Percentiles rank a stretch among this genome's conserved stretches.
Conservation (phyloP, 768 basidiomycete species). For the Amanita subjunquillea region DNA sequence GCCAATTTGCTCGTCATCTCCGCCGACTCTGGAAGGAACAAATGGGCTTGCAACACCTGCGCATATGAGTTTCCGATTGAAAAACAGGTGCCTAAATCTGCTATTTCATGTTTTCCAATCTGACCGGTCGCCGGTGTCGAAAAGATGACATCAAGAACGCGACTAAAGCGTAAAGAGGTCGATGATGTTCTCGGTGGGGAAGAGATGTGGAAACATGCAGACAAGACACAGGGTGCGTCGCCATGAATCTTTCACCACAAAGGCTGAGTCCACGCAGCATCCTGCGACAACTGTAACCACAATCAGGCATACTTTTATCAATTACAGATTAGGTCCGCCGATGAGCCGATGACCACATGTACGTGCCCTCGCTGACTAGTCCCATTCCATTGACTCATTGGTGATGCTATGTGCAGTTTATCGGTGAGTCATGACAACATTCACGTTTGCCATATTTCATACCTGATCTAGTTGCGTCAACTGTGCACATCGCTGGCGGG, state of each 20-base stretch:
- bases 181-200: conserved; percentile 96
- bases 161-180: conserved; percentile 78
- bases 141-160: conserved; percentile 90
- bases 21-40: conserved; percentile 71
- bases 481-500: conserved; percentile 62
- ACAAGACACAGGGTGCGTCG: conserved; percentile 61
- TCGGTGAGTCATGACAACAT: conserved; percentile 27
- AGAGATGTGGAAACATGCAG: conserved; percentile 90
- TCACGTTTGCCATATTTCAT: not conserved
- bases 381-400: not conserved
- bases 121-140: not conserved
- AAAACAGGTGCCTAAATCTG: conserved; percentile 47
- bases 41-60: conserved; percentile 90
- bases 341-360: conserved; percentile 82
- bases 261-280: conserved; percentile 23
- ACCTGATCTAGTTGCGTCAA: conserved; percentile 37
- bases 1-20: conserved; percentile 80
- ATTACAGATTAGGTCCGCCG: conserved; percentile 89
- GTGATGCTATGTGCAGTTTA: conserved; percentile 34
- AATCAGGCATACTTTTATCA: conserved; percentile 89
- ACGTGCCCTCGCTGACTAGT: conserved; percentile 13
- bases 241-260: not conserved
- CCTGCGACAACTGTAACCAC: conserved; percentile 74
- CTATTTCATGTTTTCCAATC: not conserved
- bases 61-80: conserved; percentile 92